A percentile compares a stretch with the other conserved stretches of the same genome.
phyloP scores from a whole-genome alignment of 805 yeast genomes.

The Cyberlindnera petersonii region DNA sequence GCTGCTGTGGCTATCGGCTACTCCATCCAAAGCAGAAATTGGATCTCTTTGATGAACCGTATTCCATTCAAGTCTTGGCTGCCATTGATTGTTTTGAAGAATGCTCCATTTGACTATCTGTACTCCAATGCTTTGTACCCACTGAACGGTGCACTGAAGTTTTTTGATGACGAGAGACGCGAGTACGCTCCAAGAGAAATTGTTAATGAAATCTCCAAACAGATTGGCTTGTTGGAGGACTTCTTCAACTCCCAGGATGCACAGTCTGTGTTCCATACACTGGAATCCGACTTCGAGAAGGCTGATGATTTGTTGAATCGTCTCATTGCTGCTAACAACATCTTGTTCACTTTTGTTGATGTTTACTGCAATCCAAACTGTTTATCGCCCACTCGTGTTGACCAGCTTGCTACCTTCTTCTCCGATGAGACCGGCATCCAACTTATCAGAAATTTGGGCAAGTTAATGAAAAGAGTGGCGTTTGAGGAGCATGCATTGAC shows the following conservation, averaged over 20 bases:
- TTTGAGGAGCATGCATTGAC: conserved; percentile 57
- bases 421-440: conserved; percentile 39
- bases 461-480: conserved; percentile 46
- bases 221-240: conserved; percentile 29
- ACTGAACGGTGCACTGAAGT: conserved; percentile 49
- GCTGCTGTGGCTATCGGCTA: conserved; percentile 44
- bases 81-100: conserved; percentile 42
- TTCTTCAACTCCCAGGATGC: conserved; percentile 25
- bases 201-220: conserved; percentile 31
- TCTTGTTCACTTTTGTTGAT: conserved; percentile 51
- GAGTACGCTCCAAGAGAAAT: conserved; percentile 40
- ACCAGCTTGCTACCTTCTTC: conserved; percentile 38
- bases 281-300: conserved; percentile 15
- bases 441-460: conserved; percentile 39
- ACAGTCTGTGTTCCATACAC: conserved; percentile 27
- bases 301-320: conserved; percentile 27
- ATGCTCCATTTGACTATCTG: conserved; percentile 60
- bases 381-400: conserved; percentile 35
- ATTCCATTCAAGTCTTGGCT: conserved; percentile 44
- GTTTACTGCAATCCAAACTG: conserved; percentile 53
- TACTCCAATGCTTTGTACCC: conserved; percentile 52
- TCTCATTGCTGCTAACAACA: conserved; percentile 36
- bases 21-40: conserved; percentile 39
- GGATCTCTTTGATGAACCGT: conserved; percentile 26
- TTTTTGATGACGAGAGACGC: conserved; percentile 52